Conservation (phyloP, 1,139 yeast species). For the Suhomyces guaymorum region DNA sequence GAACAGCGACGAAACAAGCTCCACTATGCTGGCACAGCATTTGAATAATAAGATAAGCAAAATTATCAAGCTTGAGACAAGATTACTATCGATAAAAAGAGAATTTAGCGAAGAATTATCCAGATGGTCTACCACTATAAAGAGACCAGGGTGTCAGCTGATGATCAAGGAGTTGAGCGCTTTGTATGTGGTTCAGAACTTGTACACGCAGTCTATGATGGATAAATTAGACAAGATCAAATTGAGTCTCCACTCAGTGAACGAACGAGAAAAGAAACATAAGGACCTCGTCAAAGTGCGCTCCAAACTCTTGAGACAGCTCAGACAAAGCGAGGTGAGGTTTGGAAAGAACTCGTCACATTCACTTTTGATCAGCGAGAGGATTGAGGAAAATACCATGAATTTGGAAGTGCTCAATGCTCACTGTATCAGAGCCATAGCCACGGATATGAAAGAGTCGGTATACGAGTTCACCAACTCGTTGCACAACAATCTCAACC, state of each 20-base stretch:
- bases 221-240: slow-evolving; percentile 45
- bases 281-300: slow-evolving; percentile 36
- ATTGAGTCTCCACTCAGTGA: slow-evolving; percentile 44
- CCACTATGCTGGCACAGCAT: slow-evolving; percentile 19
- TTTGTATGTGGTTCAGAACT: slow-evolving; percentile 38
- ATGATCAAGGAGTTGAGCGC: slow-evolving; percentile 43
- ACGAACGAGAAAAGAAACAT: slow-evolving; percentile 52
- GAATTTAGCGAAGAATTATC: slow-evolving; percentile 40
- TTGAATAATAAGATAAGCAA: slow-evolving; percentile 29
- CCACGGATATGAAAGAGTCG: slow-evolving; percentile 45
- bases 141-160: slow-evolving; percentile 39
- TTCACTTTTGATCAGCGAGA: slow-evolving; percentile 45
- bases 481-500: slow-evolving; percentile 35
- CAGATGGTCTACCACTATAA: slow-evolving; percentile 43
- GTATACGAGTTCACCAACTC: slow-evolving; percentile 43
- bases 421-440: slow-evolving; percentile 50
- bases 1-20: too few species aligned
- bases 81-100: slow-evolving; percentile 31
- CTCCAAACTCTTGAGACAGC: slow-evolving; percentile 33
- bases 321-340: slow-evolving; percentile 44
- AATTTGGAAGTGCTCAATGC: slow-evolving; percentile 51
- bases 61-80: slow-evolving; percentile 36
- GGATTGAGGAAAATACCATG: slow-evolving; percentile 48
- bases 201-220: slow-evolving; percentile 29
- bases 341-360: slow-evolving; percentile 47